Conservation (phyloP, 306 rosid species). For the Sechiopsis laciniata region DNA sequence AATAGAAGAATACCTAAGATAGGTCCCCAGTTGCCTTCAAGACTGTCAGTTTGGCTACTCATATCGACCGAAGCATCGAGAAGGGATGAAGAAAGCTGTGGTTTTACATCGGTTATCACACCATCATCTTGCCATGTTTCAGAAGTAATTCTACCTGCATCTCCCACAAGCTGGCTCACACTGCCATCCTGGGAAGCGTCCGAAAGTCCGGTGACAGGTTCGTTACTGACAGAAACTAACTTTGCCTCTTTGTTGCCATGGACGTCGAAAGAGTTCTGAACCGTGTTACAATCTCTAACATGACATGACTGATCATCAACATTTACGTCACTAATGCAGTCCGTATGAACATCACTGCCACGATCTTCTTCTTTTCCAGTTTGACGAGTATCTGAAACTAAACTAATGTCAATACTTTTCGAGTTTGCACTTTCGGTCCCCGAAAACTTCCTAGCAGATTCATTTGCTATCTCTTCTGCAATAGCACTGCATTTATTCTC, state of each 20-base stretch:
- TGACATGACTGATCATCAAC: conserved; percentile 23
- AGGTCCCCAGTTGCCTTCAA: conserved; percentile 87
- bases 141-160: conserved; percentile 30
- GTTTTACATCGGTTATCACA: conserved; percentile 28
- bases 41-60: conserved; percentile 30
- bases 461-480: conserved; percentile 33
- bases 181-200: conserved; percentile 28
- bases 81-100: conserved; percentile 31
- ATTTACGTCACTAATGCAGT: too few species aligned
- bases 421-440: conserved; percentile 26
- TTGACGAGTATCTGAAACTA: conserved; percentile 19
- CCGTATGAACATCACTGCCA: background rate
- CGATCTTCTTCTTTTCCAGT: conserved; percentile 28
- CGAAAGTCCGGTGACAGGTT: conserved; percentile 31
- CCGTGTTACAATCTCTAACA: conserved; percentile 21
- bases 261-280: conserved; percentile 30
- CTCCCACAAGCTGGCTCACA: conserved; percentile 30
- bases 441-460: conserved; percentile 22
- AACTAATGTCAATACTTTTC: conserved; percentile 16
- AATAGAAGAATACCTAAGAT: conserved; percentile 57
- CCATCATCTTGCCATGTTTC: conserved; percentile 37
- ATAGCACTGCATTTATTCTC: conserved; percentile 11
- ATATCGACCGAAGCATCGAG: conserved; percentile 54
- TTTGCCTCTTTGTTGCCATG: conserved; percentile 25
- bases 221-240: conserved; percentile 26